Evolutionary conservation across 2,329 filamentous ascomycete species (phyloP), one percentile per base, ranked within the genome.

Genomic region (Cladosporium sp.): DNA sequence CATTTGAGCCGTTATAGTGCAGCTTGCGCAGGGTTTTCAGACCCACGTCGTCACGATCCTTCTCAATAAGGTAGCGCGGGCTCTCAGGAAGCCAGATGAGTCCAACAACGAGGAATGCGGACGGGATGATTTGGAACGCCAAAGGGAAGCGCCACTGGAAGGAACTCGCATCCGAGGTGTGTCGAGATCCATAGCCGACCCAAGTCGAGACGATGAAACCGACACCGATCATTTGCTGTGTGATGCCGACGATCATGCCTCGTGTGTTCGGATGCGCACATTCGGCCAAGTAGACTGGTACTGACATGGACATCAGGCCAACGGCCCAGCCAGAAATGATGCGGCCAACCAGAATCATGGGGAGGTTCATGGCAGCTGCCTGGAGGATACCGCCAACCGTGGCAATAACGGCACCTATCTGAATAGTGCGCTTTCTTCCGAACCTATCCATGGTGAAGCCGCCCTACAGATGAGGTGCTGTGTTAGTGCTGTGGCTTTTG

Each of bases 251-350:
- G 3, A 87, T 81, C 28, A 86, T 78, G 70, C 86, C 86, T 70
- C 87, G 82, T 62, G 83, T 86, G 2, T 83, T 83, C 0, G 86
- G 70, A 69, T 86, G 81, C 0, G 87, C 86, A 63, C 85, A 83
- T 72, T 89, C 88, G 11, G 86, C 84, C 65, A 88, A 86, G 72
- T 89, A 89, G 36, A 86, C 82, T 3, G 87, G 88, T 2, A 89
- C 84, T 3, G 83, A 85, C 72, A 86, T 87, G 21, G 82, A 85
- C 69, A 88, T 81, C 21, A 85, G 73, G 13, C 85, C 86, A 53
- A 88, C 83, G 3, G 85, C 86, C 72, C 85, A 82, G 5, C 86
- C 86, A 34, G 84, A 85, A 65, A 88, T 80, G 69, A 88, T 84
- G 13, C 88, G 84, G 0, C 87, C 85, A 8, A 83, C 80, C 64